These are phyloP conservation scores for Trichoderma sp. DNA, from an alignment of 2,329 filamentous ascomycete species.

Conservation along the genomic window DNA sequence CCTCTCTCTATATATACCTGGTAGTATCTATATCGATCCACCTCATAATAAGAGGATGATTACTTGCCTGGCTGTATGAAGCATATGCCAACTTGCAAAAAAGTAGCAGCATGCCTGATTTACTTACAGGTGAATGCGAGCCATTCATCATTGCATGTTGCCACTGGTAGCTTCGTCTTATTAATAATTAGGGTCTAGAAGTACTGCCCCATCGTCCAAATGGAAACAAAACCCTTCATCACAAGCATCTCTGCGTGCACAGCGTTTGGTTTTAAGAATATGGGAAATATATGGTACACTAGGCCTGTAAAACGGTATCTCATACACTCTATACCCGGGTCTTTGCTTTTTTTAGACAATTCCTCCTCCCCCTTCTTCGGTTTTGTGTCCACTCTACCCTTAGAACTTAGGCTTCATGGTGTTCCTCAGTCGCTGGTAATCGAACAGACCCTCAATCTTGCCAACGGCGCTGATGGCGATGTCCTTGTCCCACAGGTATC, in stretches of 20 bases:
- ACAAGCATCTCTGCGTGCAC: constrained; percentile 33
- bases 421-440: constrained; percentile 77
- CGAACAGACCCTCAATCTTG: constrained; percentile 80
- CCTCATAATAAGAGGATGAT: not conserved
- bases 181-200: not conserved
- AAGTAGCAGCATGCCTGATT: no score
- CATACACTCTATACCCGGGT: constrained; percentile 58
- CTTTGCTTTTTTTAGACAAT: constrained; percentile 37
- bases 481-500: constrained; percentile 97
- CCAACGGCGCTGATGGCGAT: constrained; percentile 92
- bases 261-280: constrained; percentile 39
- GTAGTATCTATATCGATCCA: not conserved
- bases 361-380: constrained; percentile 29
- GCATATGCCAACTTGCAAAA: not conserved
- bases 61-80: not conserved
- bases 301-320: constrained; percentile 53
- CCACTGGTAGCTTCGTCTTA: not conserved
- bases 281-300: constrained; percentile 57
- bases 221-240: not conserved
- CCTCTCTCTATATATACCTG: not conserved
- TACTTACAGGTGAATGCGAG: not conserved
- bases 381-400: constrained; percentile 30
- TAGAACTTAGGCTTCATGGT: constrained; percentile 84
- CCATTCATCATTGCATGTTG: no score
- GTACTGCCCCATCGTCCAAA: not conserved